phyloP scores from a whole-genome alignment of 352 stramenopile species.

The Pythium scleroteichum region DNA sequence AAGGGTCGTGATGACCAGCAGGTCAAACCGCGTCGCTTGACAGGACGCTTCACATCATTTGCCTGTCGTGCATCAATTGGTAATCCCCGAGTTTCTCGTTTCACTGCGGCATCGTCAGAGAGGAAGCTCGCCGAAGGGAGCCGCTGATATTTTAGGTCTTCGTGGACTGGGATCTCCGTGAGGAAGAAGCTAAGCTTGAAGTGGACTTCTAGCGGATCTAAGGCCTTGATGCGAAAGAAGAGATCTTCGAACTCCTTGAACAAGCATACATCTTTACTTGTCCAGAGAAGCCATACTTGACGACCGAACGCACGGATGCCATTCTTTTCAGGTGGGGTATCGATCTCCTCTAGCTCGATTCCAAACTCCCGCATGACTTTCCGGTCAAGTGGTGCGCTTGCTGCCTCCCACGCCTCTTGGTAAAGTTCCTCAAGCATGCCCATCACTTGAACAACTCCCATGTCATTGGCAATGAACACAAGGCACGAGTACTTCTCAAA shows the following conservation, averaged over 20 bases:
- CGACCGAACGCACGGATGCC: not conserved
- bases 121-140: conserved; percentile 14
- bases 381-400: conserved; percentile 1
- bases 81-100: not conserved
- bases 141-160: conserved; percentile 25
- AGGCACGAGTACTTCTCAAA: conserved; percentile 38
- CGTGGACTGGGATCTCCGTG: conserved; percentile 18
- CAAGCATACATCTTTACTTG: conserved; percentile 27
- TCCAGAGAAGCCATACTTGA: conserved; percentile 35
- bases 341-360: not conserved
- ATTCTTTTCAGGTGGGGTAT: not conserved
- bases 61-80: conserved; percentile 2
- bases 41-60: not conserved
- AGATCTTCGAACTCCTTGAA: conserved; percentile 40
- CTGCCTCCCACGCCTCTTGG: conserved; percentile 9
- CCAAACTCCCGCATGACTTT: conserved; percentile 5
- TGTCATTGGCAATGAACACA: conserved; percentile 34
- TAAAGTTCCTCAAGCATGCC: conserved; percentile 37
- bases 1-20: conserved; percentile 31
- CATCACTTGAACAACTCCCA: conserved; percentile 28
- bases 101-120: not conserved
- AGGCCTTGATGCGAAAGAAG: conserved; percentile 24
- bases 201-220: conserved; percentile 28
- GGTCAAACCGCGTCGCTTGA: conserved; percentile 4
- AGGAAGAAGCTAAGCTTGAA: conserved; percentile 35